Conservation (phyloP, 345 rosid genomes). For the Conringia planisiliqua region DNA sequence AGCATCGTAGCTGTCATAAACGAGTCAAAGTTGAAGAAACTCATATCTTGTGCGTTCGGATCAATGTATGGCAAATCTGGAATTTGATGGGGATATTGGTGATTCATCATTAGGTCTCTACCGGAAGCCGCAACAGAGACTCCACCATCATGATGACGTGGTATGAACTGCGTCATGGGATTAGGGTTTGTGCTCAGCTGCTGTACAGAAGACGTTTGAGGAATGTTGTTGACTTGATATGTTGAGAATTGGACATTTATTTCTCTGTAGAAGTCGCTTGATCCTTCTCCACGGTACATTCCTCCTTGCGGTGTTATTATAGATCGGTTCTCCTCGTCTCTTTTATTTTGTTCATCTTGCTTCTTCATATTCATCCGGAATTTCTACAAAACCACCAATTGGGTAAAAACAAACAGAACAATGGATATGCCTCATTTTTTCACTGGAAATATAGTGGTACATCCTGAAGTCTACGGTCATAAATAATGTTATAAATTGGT, state of each 20-base stretch:
- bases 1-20: neutral
- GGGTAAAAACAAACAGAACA: no score
- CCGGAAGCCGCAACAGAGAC: neutral
- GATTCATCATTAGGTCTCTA: neutral
- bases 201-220: neutral
- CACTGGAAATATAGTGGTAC: no score
- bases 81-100: neutral
- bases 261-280: neutral
- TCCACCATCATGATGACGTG: neutral
- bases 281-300: neutral
- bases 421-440: no score
- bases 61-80: neutral
- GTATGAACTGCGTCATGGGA: neutral
- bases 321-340: neutral
- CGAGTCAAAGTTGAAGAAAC: no score
- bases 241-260: neutral
- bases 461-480: neutral
- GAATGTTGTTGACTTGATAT: slow-evolving; percentile 4
- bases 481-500: neutral
- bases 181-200: neutral
- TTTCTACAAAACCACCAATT: slow-evolving; percentile 1
- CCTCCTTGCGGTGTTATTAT: neutral
- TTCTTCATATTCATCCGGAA: neutral
- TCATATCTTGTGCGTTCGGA: neutral
- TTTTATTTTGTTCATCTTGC: neutral